These are phyloP conservation scores for Ceratorhiza oryzae-sativae DNA, from an alignment of 1,284 basidiomycete species.

Conservation along the genomic window DNA sequence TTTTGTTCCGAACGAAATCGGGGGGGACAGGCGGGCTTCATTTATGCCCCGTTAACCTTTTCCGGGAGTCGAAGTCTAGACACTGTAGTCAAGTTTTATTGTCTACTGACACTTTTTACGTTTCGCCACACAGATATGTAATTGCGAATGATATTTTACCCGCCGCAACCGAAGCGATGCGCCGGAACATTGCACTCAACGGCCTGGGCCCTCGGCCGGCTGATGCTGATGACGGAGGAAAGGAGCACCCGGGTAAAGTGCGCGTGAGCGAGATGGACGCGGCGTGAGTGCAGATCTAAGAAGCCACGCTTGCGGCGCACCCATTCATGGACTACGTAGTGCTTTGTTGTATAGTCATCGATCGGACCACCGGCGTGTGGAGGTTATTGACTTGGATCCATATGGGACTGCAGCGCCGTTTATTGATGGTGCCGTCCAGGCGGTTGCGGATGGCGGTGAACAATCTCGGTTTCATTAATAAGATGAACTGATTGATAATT, in stretches of 20 bases:
- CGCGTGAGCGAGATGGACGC: conserved; percentile 90
- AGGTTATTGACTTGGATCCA: conserved; percentile 96
- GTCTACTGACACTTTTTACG: conserved; percentile 40
- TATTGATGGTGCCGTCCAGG: conserved; percentile 95
- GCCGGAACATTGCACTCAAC: conserved; percentile 88
- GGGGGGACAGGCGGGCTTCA: not conserved
- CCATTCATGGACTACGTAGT: conserved; percentile 55
- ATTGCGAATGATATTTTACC: conserved; percentile 94
- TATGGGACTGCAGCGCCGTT: conserved; percentile 98
- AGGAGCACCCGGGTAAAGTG: conserved; percentile 62
- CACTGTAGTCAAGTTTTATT: not conserved
- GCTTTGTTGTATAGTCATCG: conserved; percentile 92
- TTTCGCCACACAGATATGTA: conserved; percentile 67
- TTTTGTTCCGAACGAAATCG: conserved; percentile 1
- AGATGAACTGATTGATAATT: not conserved
- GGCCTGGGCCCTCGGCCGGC: conserved; percentile 62
- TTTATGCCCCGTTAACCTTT: not conserved
- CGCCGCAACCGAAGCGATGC: conserved; percentile 86
- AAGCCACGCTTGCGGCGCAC: not conserved
- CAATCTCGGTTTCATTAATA: not conserved
- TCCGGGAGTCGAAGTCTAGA: not conserved
- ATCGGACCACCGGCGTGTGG: conserved; percentile 74
- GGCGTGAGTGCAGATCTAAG: conserved; percentile 62
- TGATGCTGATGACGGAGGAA: conserved; percentile 30
- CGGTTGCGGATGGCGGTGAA: conserved; percentile 83